Percentiles rank a stretch among this genome's conserved stretches.
phyloP scores from a whole-genome alignment of 352 stramenopile genomes.

The Globisporangium iwayamae region DNA sequence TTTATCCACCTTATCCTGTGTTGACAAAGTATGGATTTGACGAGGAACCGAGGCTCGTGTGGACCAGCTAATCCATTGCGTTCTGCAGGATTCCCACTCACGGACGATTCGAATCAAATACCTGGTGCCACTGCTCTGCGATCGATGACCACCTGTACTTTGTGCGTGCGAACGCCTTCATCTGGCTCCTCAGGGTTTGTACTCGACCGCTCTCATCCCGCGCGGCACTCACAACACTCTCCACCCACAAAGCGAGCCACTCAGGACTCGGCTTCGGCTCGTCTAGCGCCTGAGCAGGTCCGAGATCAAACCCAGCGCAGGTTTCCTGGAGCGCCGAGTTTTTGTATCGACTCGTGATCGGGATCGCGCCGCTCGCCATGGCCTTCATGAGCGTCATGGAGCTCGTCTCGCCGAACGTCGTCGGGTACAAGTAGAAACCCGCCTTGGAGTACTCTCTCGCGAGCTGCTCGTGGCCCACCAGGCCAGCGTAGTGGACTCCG shows the following conservation, averaged over 20 bases:
- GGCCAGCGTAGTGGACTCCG: constrained; percentile 65
- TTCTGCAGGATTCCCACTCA: neutral
- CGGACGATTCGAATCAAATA: constrained; percentile 18
- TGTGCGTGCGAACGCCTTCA: constrained; percentile 54
- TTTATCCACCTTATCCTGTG: neutral
- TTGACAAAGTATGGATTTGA: neutral
- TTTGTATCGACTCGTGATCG: constrained; percentile 79
- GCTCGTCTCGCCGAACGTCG: constrained; percentile 86
- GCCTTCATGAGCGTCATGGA: constrained; percentile 93
- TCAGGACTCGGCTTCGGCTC: constrained; percentile 5
- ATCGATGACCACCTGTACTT: constrained; percentile 58
- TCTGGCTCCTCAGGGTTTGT: constrained; percentile 29
- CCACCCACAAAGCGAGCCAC: constrained; percentile 55
- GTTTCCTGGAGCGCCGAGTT: constrained; percentile 71
- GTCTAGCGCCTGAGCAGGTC: constrained; percentile 28
- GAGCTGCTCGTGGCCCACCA: constrained; percentile 79
- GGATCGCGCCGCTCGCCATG: constrained; percentile 87
- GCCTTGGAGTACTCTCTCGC: constrained; percentile 58
- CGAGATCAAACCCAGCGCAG: constrained; percentile 64
- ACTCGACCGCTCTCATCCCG: constrained; percentile 21
- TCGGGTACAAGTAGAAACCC: constrained; percentile 91
- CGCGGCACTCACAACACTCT: constrained; percentile 42
- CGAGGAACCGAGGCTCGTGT: neutral
- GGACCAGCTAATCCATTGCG: too few species aligned
- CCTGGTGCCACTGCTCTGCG: constrained; percentile 46